phyloP scores from a whole-genome alignment of 108 stramenopile species.

The Skeletonema grethae region DNA sequence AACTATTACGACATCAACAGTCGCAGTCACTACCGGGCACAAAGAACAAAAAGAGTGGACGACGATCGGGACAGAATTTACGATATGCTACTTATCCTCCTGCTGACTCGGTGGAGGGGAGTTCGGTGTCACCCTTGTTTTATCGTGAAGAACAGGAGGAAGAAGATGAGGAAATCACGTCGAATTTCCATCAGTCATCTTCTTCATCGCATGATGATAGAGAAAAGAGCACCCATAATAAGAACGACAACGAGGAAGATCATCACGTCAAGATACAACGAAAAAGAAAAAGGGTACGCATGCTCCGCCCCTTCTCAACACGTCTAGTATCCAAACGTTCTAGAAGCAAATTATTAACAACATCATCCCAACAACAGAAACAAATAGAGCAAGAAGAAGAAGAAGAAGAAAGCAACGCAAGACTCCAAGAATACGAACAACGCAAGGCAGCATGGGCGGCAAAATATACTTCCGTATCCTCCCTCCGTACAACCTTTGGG shows the following conservation, averaged over 20 bases:
- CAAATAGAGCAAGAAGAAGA: too few species aligned
- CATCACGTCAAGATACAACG: background rate
- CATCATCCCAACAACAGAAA: background rate
- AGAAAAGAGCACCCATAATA: background rate
- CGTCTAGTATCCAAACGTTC: background rate
- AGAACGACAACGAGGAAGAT: background rate
- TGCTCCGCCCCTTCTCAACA: background rate
- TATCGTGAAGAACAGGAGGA: background rate
- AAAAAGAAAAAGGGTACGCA: background rate
- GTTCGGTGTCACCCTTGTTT: background rate
- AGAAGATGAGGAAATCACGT: background rate
- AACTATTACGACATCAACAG: background rate
- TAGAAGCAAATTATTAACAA: too few species aligned
- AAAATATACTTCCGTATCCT: conserved; percentile 73
- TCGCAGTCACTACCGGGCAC: conserved; percentile 6
- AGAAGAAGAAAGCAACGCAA: background rate
- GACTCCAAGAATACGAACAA: conserved; percentile 55
- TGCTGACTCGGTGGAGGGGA: background rate
- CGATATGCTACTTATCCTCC: background rate
- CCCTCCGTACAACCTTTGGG: conserved; percentile 78
- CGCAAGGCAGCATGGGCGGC: conserved; percentile 79
- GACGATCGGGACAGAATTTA: background rate
- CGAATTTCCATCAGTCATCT: background rate
- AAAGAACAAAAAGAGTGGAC: conserved; percentile 5
- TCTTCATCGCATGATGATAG: background rate